Percentiles rank a stretch among this genome's conserved stretches.
Evolutionary conservation across 208 protist species (phyloP).

Genomic region (Zelonia costaricensis): DNA sequence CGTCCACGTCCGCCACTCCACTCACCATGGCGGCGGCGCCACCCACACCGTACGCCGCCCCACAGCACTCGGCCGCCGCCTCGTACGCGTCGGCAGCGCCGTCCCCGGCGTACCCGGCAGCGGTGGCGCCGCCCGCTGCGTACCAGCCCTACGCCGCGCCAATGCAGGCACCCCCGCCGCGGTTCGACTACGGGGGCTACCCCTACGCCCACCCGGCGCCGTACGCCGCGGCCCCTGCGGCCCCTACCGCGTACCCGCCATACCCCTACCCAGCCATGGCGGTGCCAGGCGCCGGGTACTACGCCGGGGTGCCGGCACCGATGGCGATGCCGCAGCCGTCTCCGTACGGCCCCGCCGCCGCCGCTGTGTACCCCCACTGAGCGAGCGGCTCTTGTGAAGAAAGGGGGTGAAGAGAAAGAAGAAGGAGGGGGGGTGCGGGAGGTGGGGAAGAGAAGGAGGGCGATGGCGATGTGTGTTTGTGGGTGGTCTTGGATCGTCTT

Average conservation of each 20-base stretch:
- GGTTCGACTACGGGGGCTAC: neutral
- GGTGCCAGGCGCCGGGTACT: neutral
- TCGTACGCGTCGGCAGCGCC: neutral
- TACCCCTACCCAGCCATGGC: neutral
- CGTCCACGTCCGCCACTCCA: neutral
- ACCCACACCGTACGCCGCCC: neutral
- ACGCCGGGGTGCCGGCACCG: neutral
- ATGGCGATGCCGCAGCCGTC: conserved; percentile 6
- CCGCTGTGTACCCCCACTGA: conserved; percentile 16
- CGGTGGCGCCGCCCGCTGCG: conserved; percentile 1
- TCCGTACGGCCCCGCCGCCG: conserved; percentile 7
- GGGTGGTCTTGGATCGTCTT: too few species aligned
- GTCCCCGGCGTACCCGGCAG: neutral
- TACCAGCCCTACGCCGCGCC: neutral
- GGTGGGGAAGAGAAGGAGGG: too few species aligned
- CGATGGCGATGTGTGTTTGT: too few species aligned
- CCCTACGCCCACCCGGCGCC: neutral
- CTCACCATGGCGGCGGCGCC: neutral
- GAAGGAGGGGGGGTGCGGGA: too few species aligned
- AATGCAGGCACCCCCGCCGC: neutral
- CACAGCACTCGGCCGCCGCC: neutral
- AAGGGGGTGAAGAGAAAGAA: too few species aligned
- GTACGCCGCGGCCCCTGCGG: conserved; percentile 1
- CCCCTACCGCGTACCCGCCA: neutral
- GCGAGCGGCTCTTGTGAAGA: too few species aligned